Base-by-base conservation (phyloP, 331 rosid species). In the Malus hybrid region DNA sequence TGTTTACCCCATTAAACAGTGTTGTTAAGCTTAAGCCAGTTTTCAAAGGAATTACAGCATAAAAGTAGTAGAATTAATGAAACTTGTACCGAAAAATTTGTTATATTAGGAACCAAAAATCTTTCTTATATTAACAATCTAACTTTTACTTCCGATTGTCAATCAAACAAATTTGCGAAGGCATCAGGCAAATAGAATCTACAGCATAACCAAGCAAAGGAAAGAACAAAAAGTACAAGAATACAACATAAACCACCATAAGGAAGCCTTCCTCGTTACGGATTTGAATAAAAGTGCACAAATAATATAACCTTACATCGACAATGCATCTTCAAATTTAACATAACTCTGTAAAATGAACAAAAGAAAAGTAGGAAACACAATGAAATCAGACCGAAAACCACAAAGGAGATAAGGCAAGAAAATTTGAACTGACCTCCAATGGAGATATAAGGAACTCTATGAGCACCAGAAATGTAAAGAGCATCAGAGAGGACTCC, bases 401-500 rank as follows among this genome's bases (percentile, higher is more conserved):
- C 34, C 28, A 55, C 2, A 9, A 63, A 65, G 22, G 69, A 76
- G 29, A 70, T 57, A 57, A n/a, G 20, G 52, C 61, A 79, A 61
- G 60, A 72, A 48, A 72, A 60, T 67, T 12, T 57, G 5, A 70
- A 52, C 66, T 64, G 77, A 93, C 98, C 98, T 91, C 97, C 98
- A 48, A 83, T 82, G 76, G 76, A 80, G 77, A 93, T 74, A 76
- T 90, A 91, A 77, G 97, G 98, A 6, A 90, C 80, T 77, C 97
- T 88, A 59, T 83, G 98, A 83, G 97, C 94, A 11, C 89, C 94
- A n/a, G 78, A 80, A 66, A 93, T 84, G 69, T 84, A 86, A 67
- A 93, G 64, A 54, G 91, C 85, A 78, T 93, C 98, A 9, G 98
- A 93, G 5, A 93, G 81, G 6, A 93, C 64, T 61, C 98, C 98